phyloP scores from a whole-genome alignment of 139 green algal species.

The Auxenochlorella pyrenoidosa region DNA sequence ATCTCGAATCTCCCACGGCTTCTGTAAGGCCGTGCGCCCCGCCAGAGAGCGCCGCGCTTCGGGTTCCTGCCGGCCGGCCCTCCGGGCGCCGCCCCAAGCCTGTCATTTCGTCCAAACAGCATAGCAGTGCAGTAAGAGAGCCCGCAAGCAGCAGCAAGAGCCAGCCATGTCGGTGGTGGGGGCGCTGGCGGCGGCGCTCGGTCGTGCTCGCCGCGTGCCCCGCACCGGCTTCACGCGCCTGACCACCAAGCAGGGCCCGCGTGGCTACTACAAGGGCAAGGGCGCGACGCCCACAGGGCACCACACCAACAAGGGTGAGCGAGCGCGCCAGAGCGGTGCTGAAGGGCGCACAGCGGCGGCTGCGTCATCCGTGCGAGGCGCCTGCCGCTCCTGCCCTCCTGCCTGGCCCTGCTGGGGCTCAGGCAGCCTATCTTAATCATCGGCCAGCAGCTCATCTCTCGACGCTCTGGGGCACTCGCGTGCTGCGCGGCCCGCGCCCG shows the following conservation, averaged over 20 bases:
- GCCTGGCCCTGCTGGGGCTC: no score
- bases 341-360: not conserved
- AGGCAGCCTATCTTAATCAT: no score
- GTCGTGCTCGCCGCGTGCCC: constrained; percentile 37
- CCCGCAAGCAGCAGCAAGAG: not conserved
- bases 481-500: no score
- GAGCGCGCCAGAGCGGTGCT: not conserved
- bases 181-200: constrained; percentile 19
- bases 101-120: not conserved
- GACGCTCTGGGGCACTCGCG: no score
- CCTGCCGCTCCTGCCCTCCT: no score
- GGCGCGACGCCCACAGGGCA: constrained; percentile 43
- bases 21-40: not conserved
- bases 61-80: not conserved
- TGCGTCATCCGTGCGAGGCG: no score
- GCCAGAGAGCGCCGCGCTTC: not conserved
- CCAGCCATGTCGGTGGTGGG: constrained; percentile 31
- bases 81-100: not conserved
- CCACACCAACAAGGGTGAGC: constrained; percentile 67
- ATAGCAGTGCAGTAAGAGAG: not conserved
- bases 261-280: constrained; percentile 71
- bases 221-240: constrained; percentile 50
- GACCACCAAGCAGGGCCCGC: constrained; percentile 57
- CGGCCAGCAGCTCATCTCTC: no score
- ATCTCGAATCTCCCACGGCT: no score